Conservation (phyloP, 192 early-diverging fungal genomes). For the Linnemannia exigua region DNA sequence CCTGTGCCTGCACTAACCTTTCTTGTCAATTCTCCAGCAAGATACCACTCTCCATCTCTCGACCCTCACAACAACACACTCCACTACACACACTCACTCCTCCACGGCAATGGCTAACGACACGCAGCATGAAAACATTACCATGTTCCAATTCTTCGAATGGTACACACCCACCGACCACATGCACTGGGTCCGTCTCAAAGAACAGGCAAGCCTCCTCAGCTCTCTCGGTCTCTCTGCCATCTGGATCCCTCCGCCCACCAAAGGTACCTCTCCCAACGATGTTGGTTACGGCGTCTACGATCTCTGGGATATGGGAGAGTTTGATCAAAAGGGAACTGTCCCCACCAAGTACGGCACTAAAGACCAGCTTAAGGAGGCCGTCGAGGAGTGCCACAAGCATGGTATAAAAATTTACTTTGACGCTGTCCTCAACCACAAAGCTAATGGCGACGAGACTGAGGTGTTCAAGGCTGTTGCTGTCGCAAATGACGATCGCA, state of each 20-base stretch:
- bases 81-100: not conserved
- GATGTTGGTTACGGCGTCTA: slow-evolving; percentile 62
- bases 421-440: slow-evolving; percentile 64
- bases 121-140: slow-evolving; percentile 24
- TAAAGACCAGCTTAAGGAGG: slow-evolving; percentile 57
- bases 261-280: slow-evolving; percentile 53
- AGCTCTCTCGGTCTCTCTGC: slow-evolving; percentile 57
- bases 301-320: slow-evolving; percentile 67
- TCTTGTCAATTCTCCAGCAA: slow-evolving; percentile 3
- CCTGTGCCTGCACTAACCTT: slow-evolving; percentile 9
- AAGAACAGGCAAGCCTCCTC: slow-evolving; percentile 58
- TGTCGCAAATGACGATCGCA: slow-evolving; percentile 55
- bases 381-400: slow-evolving; percentile 53
- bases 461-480: slow-evolving; percentile 60
- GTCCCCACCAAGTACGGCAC: slow-evolving; percentile 65
- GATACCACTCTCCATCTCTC: not conserved
- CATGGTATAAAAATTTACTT: slow-evolving; percentile 58
- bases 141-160: slow-evolving; percentile 39
- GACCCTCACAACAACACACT: not conserved
- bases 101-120: slow-evolving; percentile 13
- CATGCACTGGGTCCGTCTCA: slow-evolving; percentile 49
- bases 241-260: slow-evolving; percentile 65
- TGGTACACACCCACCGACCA: slow-evolving; percentile 37
- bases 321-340: slow-evolving; percentile 64
- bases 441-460: slow-evolving; percentile 59